Conservation (phyloP, 192 early-diverging fungal species). For the Cladochytrium replicatum region DNA sequence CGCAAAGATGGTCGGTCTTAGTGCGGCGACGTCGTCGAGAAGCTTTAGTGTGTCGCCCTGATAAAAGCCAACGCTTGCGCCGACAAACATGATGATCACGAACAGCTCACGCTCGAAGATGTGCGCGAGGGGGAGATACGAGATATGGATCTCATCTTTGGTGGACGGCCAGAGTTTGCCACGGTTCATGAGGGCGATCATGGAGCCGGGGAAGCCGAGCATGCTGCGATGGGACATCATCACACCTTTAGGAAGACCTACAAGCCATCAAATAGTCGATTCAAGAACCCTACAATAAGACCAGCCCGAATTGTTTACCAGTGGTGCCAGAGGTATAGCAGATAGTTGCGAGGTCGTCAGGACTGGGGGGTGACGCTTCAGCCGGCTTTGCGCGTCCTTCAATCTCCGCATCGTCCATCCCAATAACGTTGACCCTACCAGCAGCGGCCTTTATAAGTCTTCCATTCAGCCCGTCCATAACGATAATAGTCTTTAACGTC, state of each 20-base stretch:
- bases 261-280: background rate
- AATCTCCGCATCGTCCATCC: slow-evolving; percentile 54
- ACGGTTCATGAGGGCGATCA: slow-evolving; percentile 1
- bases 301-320: slow-evolving; percentile 45
- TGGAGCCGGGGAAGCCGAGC: slow-evolving; percentile 28
- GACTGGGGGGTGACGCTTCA: slow-evolving; percentile 40
- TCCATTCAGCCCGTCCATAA: slow-evolving; percentile 56
- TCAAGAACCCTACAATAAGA: background rate
- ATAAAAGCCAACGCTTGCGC: slow-evolving; percentile 68
- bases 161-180: slow-evolving; percentile 13
- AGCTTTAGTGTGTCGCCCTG: slow-evolving; percentile 61
- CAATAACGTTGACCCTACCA: slow-evolving; percentile 30
- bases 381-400: slow-evolving; percentile 44
- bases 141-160: slow-evolving; percentile 24
- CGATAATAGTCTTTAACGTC: slow-evolving; percentile 59
- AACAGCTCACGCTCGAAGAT: slow-evolving; percentile 56
- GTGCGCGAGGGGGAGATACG: slow-evolving; percentile 79
- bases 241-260: slow-evolving; percentile 39
- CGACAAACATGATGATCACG: slow-evolving; percentile 36
- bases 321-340: slow-evolving; percentile 87
- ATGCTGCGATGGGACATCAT: slow-evolving; percentile 70
- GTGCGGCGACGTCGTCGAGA: slow-evolving; percentile 66
- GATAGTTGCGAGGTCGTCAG: slow-evolving; percentile 57
- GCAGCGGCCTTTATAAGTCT: slow-evolving; percentile 25
- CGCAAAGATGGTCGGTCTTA: slow-evolving; percentile 78